Conservation (phyloP, 306 rosid genomes). For the Sicyos edulis region DNA sequence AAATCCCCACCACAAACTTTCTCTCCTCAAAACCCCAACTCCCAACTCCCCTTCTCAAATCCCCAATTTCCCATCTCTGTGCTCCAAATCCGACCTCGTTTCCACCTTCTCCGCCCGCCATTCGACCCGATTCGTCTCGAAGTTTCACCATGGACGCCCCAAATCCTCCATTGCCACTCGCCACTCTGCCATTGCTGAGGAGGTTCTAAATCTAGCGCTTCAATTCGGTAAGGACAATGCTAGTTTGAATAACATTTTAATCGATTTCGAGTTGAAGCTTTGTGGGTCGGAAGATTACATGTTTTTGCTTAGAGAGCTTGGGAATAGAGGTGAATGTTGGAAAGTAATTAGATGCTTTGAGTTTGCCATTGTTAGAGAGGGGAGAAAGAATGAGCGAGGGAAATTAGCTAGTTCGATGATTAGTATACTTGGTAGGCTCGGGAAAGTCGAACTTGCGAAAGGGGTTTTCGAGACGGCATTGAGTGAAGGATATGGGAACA, state of each 20-base stretch:
- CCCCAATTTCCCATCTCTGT: slow-evolving; percentile 43
- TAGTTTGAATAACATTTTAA: slow-evolving; percentile 45
- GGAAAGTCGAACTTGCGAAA: slow-evolving; percentile 58
- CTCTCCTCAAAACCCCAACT: slow-evolving; percentile 34
- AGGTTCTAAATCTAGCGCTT: slow-evolving; percentile 43
- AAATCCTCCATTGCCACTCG: slow-evolving; percentile 39
- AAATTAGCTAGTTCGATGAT: slow-evolving; percentile 77
- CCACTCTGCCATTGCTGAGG: slow-evolving; percentile 57
- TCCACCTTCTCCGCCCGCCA: slow-evolving; percentile 74
- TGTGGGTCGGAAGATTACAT: slow-evolving; percentile 60
- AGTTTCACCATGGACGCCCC: slow-evolving; percentile 65
- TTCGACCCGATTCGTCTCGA: slow-evolving; percentile 67
- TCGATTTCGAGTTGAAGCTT: slow-evolving; percentile 46
- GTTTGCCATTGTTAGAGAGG: slow-evolving; percentile 53
- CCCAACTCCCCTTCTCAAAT: slow-evolving; percentile 34
- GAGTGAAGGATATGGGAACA: slow-evolving; percentile 66
- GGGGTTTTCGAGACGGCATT: slow-evolving; percentile 51
- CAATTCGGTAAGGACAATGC: slow-evolving; percentile 43
- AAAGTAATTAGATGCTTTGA: slow-evolving; percentile 52
- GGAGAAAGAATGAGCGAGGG: slow-evolving; percentile 51
- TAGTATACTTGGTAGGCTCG: slow-evolving; percentile 84
- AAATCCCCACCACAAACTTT: slow-evolving; percentile 32
- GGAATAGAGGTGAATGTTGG: slow-evolving; percentile 57
- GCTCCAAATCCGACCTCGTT: slow-evolving; percentile 44
- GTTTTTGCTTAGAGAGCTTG: slow-evolving; percentile 58